phyloP scores from a whole-genome alignment of 306 rosid species.

The Trifolium fragiferum region DNA sequence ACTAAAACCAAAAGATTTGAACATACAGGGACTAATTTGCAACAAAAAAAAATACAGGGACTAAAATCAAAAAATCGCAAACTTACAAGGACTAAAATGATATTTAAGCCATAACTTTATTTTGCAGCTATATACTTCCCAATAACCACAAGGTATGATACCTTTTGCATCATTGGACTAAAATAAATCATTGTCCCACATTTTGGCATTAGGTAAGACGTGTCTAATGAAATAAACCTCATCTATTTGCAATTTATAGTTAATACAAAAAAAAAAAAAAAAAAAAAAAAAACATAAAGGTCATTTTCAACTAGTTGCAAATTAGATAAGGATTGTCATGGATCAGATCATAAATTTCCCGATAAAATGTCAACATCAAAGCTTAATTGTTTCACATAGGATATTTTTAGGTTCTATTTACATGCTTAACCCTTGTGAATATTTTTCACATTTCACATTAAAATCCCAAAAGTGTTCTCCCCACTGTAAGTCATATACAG shows the following conservation, averaged over 20 bases:
- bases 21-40: too few relatives aligned
- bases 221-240: not conserved
- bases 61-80: too few relatives aligned
- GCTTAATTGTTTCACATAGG: slow-evolving; percentile 30
- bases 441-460: slow-evolving; percentile 46
- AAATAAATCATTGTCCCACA: not conserved
- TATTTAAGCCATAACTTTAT: not conserved
- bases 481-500: slow-evolving; percentile 92
- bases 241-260: not conserved
- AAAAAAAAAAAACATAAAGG: slow-evolving; percentile 21
- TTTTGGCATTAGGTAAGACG: not conserved
- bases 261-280: too few relatives aligned
- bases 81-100: too few relatives aligned
- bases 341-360: slow-evolving; percentile 6
- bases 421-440: slow-evolving; percentile 31
- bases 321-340: slow-evolving; percentile 16
- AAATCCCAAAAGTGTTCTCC: slow-evolving; percentile 79
- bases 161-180: not conserved
- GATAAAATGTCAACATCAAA: slow-evolving; percentile 46
- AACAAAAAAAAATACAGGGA: too few relatives aligned
- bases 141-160: not conserved
- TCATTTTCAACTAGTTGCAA: not conserved
- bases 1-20: too few relatives aligned
- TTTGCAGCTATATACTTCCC: not conserved
- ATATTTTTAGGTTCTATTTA: slow-evolving; percentile 44